Evolutionary conservation across 768 basidiomycete species (phyloP), one percentile per base, ranked within the genome.

Genomic region (Xanthoconium purpureum): DNA sequence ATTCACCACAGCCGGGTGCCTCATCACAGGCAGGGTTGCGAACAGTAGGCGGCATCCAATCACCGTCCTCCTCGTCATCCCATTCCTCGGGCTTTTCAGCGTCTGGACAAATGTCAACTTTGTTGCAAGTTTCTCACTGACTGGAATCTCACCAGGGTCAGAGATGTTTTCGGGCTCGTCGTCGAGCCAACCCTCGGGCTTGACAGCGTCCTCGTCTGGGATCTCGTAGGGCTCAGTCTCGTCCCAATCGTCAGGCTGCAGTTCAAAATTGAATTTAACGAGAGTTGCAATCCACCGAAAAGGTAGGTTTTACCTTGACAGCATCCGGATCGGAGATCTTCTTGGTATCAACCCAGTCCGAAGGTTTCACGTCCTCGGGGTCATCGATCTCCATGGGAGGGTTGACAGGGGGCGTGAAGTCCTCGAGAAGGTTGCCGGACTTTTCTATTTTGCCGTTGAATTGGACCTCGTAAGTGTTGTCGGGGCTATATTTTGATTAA

Each of bases 1-100:
- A 99, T 73, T 88, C 86, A 68, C 97, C 97, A 67, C 97, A 99
- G 30, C 97, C 97, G 65, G 94, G 84, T 58, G 85, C 95, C 54
- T 86, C 89, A 60, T 84, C 78, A 70, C 97, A 98, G 70, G 85
- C 89, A 60, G 96, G 91, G 82, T 99, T 99, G 56, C 81, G 74
- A 54, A 98, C 79, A 54, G 84, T 85, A 32, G 97, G 95, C 8
- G 95, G 82, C 61, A 98, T 84, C 94, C 94, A 99, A 70, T 98
- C 96, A 72, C 97, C 97, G 64, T 99, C 96, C 71, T 98, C 97
- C 70, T 98, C 97, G 65, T 98, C 96, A 66, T 97, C 94, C 97
- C 97, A 99, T 73, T 99, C 97, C 71, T 99, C 97, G 7, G 97
- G 97, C 79, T 97, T 98, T 74, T 87, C 84, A 39, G 91, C 84